A percentile compares a stretch with the other conserved stretches of the same genome.
These are phyloP conservation scores for Piromyces finnis DNA, from an alignment of 192 early-diverging fungal species.

Conservation along the genomic window DNA sequence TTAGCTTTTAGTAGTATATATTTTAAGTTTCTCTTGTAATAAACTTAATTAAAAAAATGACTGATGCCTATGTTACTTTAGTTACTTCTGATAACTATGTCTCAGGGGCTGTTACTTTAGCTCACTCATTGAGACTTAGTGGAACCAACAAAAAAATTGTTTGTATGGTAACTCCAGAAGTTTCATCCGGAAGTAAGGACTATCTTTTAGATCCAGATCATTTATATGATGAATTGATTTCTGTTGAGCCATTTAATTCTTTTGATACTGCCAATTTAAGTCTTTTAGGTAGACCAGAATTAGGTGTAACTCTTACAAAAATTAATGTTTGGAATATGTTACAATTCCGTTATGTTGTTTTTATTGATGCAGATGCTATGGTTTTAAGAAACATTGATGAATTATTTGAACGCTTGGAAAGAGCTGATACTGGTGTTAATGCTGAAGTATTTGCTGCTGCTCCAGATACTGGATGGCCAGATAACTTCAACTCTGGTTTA, in stretches of 20 bases:
- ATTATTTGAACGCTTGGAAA: constrained; percentile 38
- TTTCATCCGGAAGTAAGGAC: constrained; percentile 6
- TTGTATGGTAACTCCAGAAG: constrained; percentile 41
- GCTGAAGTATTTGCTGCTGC: constrained; percentile 49
- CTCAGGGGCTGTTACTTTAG: constrained; percentile 61
- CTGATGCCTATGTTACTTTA: constrained; percentile 50
- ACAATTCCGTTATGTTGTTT: constrained; percentile 47
- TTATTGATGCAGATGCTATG: constrained; percentile 82
- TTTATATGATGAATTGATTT: constrained; percentile 54
- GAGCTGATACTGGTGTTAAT: background rate
- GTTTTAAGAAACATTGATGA: constrained; percentile 63
- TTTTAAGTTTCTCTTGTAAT: background rate
- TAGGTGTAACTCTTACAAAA: constrained; percentile 79
- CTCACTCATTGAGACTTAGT: constrained; percentile 48
- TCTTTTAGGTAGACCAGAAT: constrained; percentile 74
- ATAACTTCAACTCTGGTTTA: constrained; percentile 87
- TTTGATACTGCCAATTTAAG: constrained; percentile 27
- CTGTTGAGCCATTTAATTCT: constrained; percentile 44
- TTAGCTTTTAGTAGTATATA: too few relatives aligned
- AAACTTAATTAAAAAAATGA: background rate
- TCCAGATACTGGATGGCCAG: constrained; percentile 90
- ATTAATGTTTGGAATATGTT: constrained; percentile 63
- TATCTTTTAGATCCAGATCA: constrained; percentile 18
- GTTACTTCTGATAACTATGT: constrained; percentile 74
- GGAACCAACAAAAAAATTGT: constrained; percentile 43